These are phyloP conservation scores for Tolypocladium inflatum DNA, from an alignment of 2,329 filamentous ascomycete genomes.

Conservation along the genomic window DNA sequence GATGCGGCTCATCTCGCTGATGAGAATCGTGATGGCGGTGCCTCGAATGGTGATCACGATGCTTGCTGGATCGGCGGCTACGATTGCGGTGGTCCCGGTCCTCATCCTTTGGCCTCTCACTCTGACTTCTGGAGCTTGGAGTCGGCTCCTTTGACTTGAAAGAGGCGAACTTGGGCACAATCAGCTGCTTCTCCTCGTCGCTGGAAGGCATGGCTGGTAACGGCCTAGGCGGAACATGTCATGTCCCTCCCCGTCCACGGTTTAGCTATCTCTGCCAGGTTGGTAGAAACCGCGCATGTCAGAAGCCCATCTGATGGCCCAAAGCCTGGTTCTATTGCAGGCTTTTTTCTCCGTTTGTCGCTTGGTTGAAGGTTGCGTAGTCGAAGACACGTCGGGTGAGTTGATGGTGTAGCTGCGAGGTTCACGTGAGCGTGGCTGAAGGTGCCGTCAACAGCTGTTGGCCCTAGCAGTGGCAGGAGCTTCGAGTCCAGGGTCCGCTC, in stretches of 20 bases:
- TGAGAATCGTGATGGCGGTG: conserved; percentile 8
- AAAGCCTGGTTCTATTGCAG: not conserved
- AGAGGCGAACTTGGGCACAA: conserved; percentile 60
- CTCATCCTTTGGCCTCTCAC: conserved; percentile 5
- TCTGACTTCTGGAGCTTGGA: conserved; percentile 23
- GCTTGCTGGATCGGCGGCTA: conserved; percentile 4
- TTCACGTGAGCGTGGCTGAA: not conserved
- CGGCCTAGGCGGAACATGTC: not conserved
- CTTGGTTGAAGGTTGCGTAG: not conserved
- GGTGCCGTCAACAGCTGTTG: not conserved
- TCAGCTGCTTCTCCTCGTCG: conserved; percentile 12
- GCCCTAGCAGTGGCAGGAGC: not conserved
- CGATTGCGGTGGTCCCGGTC: conserved; percentile 5
- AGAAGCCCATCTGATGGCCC: not conserved
- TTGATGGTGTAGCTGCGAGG: not conserved
- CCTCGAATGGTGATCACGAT: conserved; percentile 3
- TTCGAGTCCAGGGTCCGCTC: not conserved
- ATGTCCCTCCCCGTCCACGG: not conserved
- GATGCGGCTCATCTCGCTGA: conserved; percentile 3
- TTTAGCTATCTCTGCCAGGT: not conserved
- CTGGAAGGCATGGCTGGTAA: conserved; percentile 16
- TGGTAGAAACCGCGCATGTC: not conserved
- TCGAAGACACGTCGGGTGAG: not conserved
- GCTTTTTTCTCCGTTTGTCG: not conserved
- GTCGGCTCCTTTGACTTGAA: conserved; percentile 43